These are phyloP conservation scores for Solanum paucissectum DNA, from an alignment of 257 asterid genomes.

Conservation along the genomic window DNA sequence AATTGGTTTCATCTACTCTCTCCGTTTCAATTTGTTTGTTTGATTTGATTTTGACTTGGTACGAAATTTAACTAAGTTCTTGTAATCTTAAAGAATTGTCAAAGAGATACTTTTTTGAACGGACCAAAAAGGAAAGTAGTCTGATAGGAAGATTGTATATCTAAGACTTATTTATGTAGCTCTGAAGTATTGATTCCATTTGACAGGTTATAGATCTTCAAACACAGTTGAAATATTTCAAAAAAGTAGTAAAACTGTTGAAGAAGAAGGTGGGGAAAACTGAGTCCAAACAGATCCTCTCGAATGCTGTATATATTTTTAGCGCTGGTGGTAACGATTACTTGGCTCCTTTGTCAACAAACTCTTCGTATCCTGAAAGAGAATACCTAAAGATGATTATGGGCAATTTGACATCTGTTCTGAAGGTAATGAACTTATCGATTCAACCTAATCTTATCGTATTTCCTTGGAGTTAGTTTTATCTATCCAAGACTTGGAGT, in stretches of 20 bases:
- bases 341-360: not conserved
- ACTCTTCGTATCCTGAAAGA: not conserved
- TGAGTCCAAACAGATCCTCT: not conserved
- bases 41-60: fast-evolving
- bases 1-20: not conserved
- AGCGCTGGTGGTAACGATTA: slow-evolving; percentile 5
- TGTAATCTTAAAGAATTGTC: too few relatives aligned
- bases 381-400: slow-evolving; percentile 6
- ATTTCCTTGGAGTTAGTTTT: not conserved
- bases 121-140: not conserved
- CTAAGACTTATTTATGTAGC: not conserved
- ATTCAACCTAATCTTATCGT: not conserved
- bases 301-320: not conserved
- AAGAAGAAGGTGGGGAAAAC: not conserved
- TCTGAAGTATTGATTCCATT: not conserved
- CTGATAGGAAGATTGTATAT: not conserved
- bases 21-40: fast-evolving
- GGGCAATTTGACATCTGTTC: slow-evolving; percentile 13
- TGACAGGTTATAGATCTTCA: not conserved
- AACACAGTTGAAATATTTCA: not conserved
- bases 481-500: not conserved
- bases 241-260: not conserved
- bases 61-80: not conserved
- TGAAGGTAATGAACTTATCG: slow-evolving; percentile 6
- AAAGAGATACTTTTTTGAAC: not conserved